Percentiles rank a stretch among this genome's conserved stretches.
Evolutionary conservation across 1,284 basidiomycete genomes (phyloP).

Genomic region (Trichosporon inkin): DNA sequence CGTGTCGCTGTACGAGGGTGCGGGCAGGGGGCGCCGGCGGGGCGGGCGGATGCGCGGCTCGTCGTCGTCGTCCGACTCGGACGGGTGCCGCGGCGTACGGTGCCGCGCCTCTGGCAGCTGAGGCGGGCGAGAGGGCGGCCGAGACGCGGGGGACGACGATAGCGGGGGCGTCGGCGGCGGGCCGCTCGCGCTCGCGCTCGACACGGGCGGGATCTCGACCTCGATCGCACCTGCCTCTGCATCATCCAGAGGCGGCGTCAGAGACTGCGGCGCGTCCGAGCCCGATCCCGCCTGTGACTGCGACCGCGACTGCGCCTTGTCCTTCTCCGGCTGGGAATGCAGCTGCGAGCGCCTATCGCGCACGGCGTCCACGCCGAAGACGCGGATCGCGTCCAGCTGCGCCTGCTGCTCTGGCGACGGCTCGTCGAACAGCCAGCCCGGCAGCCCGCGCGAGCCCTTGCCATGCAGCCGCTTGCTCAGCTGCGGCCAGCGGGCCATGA

Average conservation of each 20-base stretch:
- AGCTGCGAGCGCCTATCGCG: too few relatives aligned
- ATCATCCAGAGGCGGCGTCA: neutral
- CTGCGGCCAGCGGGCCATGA: neutral
- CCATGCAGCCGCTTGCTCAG: neutral
- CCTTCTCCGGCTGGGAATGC: too few relatives aligned
- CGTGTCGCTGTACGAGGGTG: neutral
- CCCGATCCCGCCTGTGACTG: neutral
- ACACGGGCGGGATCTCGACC: neutral
- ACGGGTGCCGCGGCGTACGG: neutral
- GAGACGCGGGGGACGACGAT: neutral
- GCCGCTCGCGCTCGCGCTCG: neutral
- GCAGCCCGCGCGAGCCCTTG: constrained; percentile 16
- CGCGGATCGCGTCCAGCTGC: constrained; percentile 26
- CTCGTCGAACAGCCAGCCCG: constrained; percentile 35
- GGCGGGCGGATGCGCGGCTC: neutral
- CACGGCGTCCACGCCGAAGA: constrained; percentile 32
- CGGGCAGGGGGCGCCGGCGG: neutral
- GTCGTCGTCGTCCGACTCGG: neutral
- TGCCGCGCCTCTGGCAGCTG: neutral
- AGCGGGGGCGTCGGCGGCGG: constrained; percentile 1
- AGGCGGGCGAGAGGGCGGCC: neutral
- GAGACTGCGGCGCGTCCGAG: neutral
- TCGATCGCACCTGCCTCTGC: neutral
- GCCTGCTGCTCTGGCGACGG: constrained; percentile 15
- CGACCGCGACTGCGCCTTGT: neutral